phyloP scores from a whole-genome alignment of 202 grass and related monocot species.

The Dendrocalamus latiflorus region DNA sequence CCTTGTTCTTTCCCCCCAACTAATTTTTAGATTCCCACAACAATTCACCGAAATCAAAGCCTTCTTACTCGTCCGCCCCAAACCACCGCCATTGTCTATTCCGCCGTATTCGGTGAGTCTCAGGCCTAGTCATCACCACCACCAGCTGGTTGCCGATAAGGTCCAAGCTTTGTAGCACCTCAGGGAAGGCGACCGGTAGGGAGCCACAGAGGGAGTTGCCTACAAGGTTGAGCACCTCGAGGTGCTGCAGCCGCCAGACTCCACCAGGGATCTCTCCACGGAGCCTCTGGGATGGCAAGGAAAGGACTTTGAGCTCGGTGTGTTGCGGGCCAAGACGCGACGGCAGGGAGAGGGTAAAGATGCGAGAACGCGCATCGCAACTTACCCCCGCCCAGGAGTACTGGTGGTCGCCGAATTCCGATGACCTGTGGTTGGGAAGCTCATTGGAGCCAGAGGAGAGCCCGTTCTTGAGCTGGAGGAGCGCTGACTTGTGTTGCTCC shows the following conservation, averaged over 20 bases:
- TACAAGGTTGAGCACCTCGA: conserved; percentile 64
- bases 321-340: conserved; percentile 12
- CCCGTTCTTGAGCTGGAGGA: too few relatives aligned
- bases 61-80: too few relatives aligned
- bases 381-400: conserved; percentile 59
- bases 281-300: conserved; percentile 46
- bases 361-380: conserved; percentile 51
- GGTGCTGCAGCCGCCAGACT: conserved; percentile 54
- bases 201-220: conserved; percentile 50
- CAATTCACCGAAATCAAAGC: too few relatives aligned
- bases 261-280: conserved; percentile 50
- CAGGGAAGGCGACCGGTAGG: conserved; percentile 51
- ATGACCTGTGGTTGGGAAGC: conserved; percentile 38
- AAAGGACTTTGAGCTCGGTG: conserved; percentile 50
- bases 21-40: too few relatives aligned
- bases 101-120: too few relatives aligned
- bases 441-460: conserved; percentile 30
- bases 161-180: conserved; percentile 46
- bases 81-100: too few relatives aligned
- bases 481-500: conserved; percentile 31
- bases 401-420: conserved; percentile 17
- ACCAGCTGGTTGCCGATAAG: conserved; percentile 64
- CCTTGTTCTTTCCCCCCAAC: too few relatives aligned
- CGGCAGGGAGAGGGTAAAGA: conserved; percentile 46
- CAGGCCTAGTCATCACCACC: too few relatives aligned